Base-by-base conservation (phyloP, 2,329 filamentous ascomycete species). In the Clonostachys chloroleuca region DNA sequence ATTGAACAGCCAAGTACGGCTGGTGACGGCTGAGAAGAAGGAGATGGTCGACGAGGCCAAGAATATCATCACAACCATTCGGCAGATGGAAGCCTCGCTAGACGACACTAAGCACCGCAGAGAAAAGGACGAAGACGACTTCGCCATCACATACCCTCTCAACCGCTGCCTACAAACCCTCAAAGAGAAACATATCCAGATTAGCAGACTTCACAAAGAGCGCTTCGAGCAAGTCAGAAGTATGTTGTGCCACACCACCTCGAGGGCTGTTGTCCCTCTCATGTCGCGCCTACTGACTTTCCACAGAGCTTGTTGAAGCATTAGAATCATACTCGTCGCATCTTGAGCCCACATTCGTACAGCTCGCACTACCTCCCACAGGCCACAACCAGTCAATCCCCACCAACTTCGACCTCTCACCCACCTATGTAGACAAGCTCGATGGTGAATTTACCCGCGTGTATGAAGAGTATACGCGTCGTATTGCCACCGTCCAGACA, bases 311-410 rank as follows among this genome's bases (percentile, higher is more conserved):
- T 53, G 91, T 91, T 20, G 84, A 95, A 67, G 92, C 92, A 5
- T 84, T 99, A 44, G 87, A 96, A 63, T 96, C 92, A 6, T 99
- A 97, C 65, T 95, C 94, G 2, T 95, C 89, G 10, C 94, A 97
- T 64, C 87, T 99, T 42, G 94, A 99, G 65, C 74, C 89, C 12
- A 86, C 86, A 3, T 97, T 97, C 64, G 81, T 97, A 54, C 82
- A 85, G 60, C 84, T 97, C 60, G 80, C 86, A 39, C 80, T 99
- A 7, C 94, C 94, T 2, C 92, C 92, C 0, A 91, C 87, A 4
- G 82, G 81, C 2, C 83, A 86, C 6, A 87, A 89, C 54, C 83
- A 89, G 42, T 84, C 84, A 12, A 77, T 95, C 37, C 82, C 92
- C 1, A 82, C 90, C 4, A 87, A 79, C 45, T 97, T 99, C 64